These are phyloP conservation scores for Cystobasidium slooffiae DNA, from an alignment of 1,284 basidiomycete species.

Conservation along the genomic window DNA sequence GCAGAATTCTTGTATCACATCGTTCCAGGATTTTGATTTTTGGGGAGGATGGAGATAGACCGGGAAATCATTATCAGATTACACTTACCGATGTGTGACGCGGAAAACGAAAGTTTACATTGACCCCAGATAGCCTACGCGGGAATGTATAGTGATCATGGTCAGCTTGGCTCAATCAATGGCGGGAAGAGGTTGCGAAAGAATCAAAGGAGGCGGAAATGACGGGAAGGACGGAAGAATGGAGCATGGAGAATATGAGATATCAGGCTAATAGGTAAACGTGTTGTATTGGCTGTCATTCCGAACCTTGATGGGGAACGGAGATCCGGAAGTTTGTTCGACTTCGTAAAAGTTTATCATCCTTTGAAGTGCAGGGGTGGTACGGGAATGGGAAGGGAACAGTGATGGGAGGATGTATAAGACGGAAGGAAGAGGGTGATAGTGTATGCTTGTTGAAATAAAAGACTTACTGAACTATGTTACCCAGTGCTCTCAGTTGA, in stretches of 20 bases:
- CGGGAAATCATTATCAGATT: too few relatives aligned
- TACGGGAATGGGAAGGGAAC: background rate
- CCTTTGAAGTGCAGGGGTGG: background rate
- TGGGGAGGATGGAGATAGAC: background rate
- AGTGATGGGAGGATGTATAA: conserved; percentile 1
- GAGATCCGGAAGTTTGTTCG: conserved; percentile 37
- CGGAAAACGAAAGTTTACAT: too few relatives aligned
- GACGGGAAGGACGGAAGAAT: background rate
- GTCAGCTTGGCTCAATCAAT: background rate
- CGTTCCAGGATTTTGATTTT: background rate
- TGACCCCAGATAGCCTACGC: too few relatives aligned
- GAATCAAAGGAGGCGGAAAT: background rate
- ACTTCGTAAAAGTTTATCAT: conserved; percentile 27
- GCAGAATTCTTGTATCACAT: conserved; percentile 43
- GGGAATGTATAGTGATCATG: too few relatives aligned
- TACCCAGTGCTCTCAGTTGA: background rate
- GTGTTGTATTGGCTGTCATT: conserved; percentile 41
- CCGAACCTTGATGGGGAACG: conserved; percentile 1
- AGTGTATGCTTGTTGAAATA: background rate
- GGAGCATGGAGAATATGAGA: background rate
- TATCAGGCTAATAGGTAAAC: conserved; percentile 45
- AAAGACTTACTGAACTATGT: background rate
- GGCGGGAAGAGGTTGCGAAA: background rate
- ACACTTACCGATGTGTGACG: too few relatives aligned
- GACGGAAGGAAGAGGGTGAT: background rate